Base-by-base conservation (phyloP, 805 yeast species). In the Wickerhamia fluorescens region DNA sequence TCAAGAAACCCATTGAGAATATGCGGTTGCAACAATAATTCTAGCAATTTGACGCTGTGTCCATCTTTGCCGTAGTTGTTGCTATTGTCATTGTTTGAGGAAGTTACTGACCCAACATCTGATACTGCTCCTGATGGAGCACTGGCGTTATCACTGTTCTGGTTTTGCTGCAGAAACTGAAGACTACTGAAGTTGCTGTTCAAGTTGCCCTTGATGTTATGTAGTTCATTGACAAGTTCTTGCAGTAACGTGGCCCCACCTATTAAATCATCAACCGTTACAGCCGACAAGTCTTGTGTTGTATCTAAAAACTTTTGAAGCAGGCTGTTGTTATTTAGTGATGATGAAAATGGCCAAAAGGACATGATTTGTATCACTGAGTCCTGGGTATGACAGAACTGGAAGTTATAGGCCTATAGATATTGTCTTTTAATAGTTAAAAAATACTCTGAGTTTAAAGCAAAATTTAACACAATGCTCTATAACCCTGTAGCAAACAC, bases 1-100 rank as follows among this genome's bases (percentile, higher is more conserved):
- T 78, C 75, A 17, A 89, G 74, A 34, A 89, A 67, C 33, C 75
- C 73, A 29, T 65, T 68, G 35, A 89, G 53, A 10, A 85, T 74
- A 30, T 77, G 82, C 10, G 92, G 87, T 47, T 83, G 84, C 38
- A 89, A 69, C 31, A 92, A 62, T 44, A 78, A 78, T 44, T 86
- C 92, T 22, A 88, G 66, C 28, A 92, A 67, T 47, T 81, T 79
- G 22, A 53, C 52, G 5, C 63, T 60, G 18, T 65, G 48, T 6
- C 59, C 51, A 29, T 58, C 66, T 30, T 57, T 61, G 24, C 42
- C 38, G 24, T 29, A 41, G 19, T 39, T 40, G 20, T 44, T 45
- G 8, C 33, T 27, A 16, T 31, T 37, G 15, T 57, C 63, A 14
- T 52, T 51, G 35, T 42, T 58, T 10, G 60, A 50, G 5, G 67